Evolutionary conservation across 169 alveolate genomes (phyloP), one percentile per base, ranked within the genome.

Genomic region (Eimeria zaria): DNA sequence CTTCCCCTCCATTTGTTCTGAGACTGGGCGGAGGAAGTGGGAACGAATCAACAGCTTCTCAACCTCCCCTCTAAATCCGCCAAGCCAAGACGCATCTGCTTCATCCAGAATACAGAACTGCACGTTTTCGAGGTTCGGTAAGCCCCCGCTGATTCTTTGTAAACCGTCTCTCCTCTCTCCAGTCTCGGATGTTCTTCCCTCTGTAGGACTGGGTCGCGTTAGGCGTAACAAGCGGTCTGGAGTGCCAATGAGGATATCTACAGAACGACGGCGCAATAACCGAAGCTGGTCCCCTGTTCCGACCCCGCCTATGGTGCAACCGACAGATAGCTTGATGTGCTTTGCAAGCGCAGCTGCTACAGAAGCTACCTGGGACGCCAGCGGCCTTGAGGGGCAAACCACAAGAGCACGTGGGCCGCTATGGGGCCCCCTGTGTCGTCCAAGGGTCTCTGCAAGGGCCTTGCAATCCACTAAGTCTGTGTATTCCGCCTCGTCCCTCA

Each of bases 81-180:
- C 83, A 41, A 27, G 83, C 94, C 94, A 87, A 51, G 71, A 64
- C 11, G 83, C 95, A 36, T 94, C 96, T 67, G 94, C 96, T 51
- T 94, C 96, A 67, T 94, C 96, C n/a, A 94, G 62, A 60, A 94
- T 81, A 60, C 90, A 53, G 44, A 67, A 81, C 87, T 81, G 93
- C 81, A 94, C 64, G 39, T 27, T n/a, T 9, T 36, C 71, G 58
- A 94, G 94, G 33, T 81, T 69, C 41, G 83, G 81, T 36, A 84
- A 55, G 8, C 94, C 53, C 67, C 76, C 58, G 12, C 14, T 11
- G 60, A 41, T 22, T 41, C 48, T 62, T 55, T 62, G 93, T 41
- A 51, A 24, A 41, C 93, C 27, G 44, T 27, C n/a, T 24, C 48
- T 60, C 41, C 30, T 18, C 30, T 22, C 81, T 41, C 83, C 64